These are phyloP conservation scores for Nothophaeocryptopus gaeumannii DNA, from an alignment of 2,329 filamentous ascomycete species.

Conservation along the genomic window DNA sequence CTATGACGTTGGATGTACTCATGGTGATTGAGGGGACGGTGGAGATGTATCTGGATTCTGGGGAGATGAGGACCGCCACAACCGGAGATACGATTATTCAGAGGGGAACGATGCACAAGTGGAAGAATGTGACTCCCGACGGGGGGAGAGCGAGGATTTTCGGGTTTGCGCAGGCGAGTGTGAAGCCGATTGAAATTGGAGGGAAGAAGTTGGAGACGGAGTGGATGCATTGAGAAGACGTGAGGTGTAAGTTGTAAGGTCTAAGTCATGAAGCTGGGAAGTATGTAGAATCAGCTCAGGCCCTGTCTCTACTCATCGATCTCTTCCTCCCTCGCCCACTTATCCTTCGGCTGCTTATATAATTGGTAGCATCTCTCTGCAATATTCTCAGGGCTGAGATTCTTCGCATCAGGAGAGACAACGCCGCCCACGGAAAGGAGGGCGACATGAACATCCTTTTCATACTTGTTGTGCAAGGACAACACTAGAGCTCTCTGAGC, in stretches of 20 bases:
- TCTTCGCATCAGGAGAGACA: constrained; percentile 42
- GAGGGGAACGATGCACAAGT: constrained; percentile 24
- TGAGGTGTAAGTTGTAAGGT: not conserved
- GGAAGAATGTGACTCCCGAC: constrained; percentile 21
- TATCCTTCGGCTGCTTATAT: constrained; percentile 40
- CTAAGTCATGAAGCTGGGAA: too few species aligned
- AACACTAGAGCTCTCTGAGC: constrained; percentile 52
- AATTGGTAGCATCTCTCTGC: constrained; percentile 46
- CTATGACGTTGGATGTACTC: constrained; percentile 18
- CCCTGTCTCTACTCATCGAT: constrained; percentile 32
- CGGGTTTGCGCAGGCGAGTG: constrained; percentile 10
- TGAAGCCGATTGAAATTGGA: constrained; percentile 15
- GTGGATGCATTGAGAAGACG: constrained; percentile 1
- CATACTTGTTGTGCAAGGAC: constrained; percentile 43
- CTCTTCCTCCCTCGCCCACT: constrained; percentile 41
- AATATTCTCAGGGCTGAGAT: constrained; percentile 47
- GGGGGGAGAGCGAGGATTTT: constrained; percentile 13
- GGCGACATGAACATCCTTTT: constrained; percentile 47
- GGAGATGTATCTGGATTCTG: constrained; percentile 19
- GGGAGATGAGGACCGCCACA: constrained; percentile 15
- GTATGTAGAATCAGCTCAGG: too few species aligned
- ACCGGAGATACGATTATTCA: constrained; percentile 19
- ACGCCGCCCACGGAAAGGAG: constrained; percentile 48
- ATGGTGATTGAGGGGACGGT: constrained; percentile 18
- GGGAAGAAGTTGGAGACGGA: constrained; percentile 17